Percentiles rank a stretch among this genome's conserved stretches.
These are phyloP conservation scores for Trametes versicolor DNA, from an alignment of 1,284 basidiomycete genomes.

Conservation along the genomic window DNA sequence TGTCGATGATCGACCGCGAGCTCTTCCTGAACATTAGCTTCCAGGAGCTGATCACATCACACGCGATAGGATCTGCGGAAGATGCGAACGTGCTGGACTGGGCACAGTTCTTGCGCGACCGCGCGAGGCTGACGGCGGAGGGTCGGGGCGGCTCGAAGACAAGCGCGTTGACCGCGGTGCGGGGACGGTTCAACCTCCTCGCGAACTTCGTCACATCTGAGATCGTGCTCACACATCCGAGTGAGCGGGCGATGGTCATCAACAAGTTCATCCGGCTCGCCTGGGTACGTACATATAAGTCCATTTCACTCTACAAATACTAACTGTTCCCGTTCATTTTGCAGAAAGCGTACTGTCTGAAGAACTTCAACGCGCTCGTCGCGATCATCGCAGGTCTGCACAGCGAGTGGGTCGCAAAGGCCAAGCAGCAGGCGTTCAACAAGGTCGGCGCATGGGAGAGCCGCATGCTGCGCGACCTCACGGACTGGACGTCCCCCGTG, in stretches of 20 bases:
- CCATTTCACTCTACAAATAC: not conserved
- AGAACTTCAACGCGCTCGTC: slow-evolving; percentile 84
- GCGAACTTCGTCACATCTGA: slow-evolving; percentile 87
- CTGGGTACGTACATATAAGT: slow-evolving; percentile 65
- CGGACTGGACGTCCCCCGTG: slow-evolving; percentile 70
- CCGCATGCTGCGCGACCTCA: slow-evolving; percentile 82
- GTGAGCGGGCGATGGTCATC: slow-evolving; percentile 74
- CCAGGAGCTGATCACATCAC: slow-evolving; percentile 81
- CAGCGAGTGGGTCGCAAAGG: slow-evolving; percentile 74
- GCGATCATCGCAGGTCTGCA: slow-evolving; percentile 86
- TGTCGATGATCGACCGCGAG: slow-evolving; percentile 90
- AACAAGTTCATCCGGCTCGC: slow-evolving; percentile 89
- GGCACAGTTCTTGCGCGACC: slow-evolving; percentile 82
- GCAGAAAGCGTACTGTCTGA: slow-evolving; percentile 86
- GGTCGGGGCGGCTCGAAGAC: slow-evolving; percentile 66
- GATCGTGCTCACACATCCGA: slow-evolving; percentile 73
- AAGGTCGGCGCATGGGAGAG: slow-evolving; percentile 79
- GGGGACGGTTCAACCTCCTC: slow-evolving; percentile 90
- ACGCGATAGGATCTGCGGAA: slow-evolving; percentile 66
- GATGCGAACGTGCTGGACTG: slow-evolving; percentile 84
- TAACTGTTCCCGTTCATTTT: slow-evolving; percentile 8
- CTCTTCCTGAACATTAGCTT: slow-evolving; percentile 85
- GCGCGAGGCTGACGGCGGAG: slow-evolving; percentile 75
- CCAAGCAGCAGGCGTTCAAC: slow-evolving; percentile 76
- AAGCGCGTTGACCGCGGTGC: slow-evolving; percentile 77